Evolutionary conservation across 192 early-diverging fungal species (phyloP).

Genomic region (Entophlyctis luteolus): DNA sequence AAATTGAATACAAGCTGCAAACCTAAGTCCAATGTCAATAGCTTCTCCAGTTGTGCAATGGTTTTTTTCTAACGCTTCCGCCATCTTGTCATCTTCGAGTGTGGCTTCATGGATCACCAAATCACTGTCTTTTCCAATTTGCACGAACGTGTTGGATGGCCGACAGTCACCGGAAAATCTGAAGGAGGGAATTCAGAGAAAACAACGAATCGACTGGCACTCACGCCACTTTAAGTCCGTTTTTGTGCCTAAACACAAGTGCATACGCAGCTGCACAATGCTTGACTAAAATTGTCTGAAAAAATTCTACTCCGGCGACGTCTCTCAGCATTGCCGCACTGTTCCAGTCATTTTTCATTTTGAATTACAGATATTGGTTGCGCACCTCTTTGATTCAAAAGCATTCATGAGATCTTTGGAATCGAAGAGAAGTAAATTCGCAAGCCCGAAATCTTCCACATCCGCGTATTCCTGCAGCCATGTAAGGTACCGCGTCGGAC

Average conservation of each 20-base stretch:
- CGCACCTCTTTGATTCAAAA: background rate
- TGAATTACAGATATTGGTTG: no score
- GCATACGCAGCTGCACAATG: constrained; percentile 84
- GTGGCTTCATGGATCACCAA: constrained; percentile 92
- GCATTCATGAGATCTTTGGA: constrained; percentile 49
- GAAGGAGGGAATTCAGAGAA: constrained; percentile 40
- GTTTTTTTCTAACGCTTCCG: constrained; percentile 70
- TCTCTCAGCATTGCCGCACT: background rate
- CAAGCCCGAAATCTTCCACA: constrained; percentile 62
- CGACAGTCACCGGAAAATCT: constrained; percentile 89
- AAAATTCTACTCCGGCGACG: constrained; percentile 48
- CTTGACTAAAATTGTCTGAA: constrained; percentile 68
- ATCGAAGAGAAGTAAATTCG: constrained; percentile 47
- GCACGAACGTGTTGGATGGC: constrained; percentile 69
- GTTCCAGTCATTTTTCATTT: background rate
- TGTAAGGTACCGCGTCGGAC: constrained; percentile 48
- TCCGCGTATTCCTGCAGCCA: constrained; percentile 69
- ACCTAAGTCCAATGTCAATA: constrained; percentile 70
- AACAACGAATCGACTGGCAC: background rate
- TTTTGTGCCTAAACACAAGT: constrained; percentile 67
- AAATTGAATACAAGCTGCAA: background rate
- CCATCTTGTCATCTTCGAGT: constrained; percentile 43
- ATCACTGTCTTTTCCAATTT: constrained; percentile 59
- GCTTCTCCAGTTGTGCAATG: constrained; percentile 89
- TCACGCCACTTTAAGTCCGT: constrained; percentile 66